Conservation (phyloP, 2,329 filamentous ascomycete species). For the Penicillium frequentans region DNA sequence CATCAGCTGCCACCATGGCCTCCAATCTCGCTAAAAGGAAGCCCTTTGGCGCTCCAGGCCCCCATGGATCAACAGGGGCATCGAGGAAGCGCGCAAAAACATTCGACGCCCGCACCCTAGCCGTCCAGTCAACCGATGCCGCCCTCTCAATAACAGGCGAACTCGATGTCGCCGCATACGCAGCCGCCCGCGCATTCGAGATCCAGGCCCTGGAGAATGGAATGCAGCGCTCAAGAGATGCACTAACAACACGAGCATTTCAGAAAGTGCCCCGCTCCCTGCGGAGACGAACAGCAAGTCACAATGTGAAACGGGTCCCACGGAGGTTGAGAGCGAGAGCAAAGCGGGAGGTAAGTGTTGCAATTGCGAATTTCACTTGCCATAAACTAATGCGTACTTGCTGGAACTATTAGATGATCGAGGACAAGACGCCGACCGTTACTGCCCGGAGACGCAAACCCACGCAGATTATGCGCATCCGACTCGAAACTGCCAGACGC, state of each 20-base stretch:
- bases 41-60: slow-evolving; percentile 14
- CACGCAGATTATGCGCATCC: slow-evolving; percentile 48
- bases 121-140: slow-evolving; percentile 46
- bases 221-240: slow-evolving; percentile 71
- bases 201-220: slow-evolving; percentile 81
- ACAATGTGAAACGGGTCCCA: slow-evolving; percentile 90
- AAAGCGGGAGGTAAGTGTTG: slow-evolving; percentile 54
- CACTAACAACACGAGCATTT: slow-evolving; percentile 71
- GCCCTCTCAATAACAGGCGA: slow-evolving; percentile 66
- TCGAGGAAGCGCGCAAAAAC: slow-evolving; percentile 46
- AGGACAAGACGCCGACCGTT: slow-evolving; percentile 87
- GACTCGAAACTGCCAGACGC: slow-evolving; percentile 74
- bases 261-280: slow-evolving; percentile 85
- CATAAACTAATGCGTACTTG: background rate
- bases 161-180: slow-evolving; percentile 79
- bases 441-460: slow-evolving; percentile 55
- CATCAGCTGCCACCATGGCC: slow-evolving; percentile 30
- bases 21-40: slow-evolving; percentile 36
- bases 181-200: slow-evolving; percentile 84
- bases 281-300: slow-evolving; percentile 84
- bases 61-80: slow-evolving; percentile 25
- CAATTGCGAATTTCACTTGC: too few species aligned
- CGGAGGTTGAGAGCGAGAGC: slow-evolving; percentile 71
- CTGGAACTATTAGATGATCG: slow-evolving; percentile 62
- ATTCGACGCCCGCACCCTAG: slow-evolving; percentile 44